phyloP scores from a whole-genome alignment of 2,329 filamentous ascomycete genomes.

The Dactylonectria macrodidyma region DNA sequence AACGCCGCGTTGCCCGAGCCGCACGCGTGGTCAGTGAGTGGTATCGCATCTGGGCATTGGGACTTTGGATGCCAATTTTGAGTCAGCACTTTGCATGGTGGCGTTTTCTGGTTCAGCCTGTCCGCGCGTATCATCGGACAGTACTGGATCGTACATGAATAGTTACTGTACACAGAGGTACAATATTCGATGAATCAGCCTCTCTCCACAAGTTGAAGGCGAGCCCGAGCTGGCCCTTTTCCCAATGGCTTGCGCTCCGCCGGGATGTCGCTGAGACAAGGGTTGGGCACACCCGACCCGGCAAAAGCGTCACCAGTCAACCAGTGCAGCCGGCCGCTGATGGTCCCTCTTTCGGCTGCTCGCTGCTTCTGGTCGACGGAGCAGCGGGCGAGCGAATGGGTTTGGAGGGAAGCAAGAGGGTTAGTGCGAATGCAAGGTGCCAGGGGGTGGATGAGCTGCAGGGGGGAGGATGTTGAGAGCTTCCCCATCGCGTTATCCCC shows the following conservation, averaged over 20 bases:
- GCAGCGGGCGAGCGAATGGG: neutral
- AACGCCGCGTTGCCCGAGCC: neutral
- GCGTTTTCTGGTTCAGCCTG: neutral
- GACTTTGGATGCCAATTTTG: neutral
- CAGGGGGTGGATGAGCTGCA: constrained; percentile 17
- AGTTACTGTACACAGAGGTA: neutral
- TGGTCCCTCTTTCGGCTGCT: neutral
- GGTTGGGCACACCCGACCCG: neutral
- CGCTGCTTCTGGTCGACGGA: neutral
- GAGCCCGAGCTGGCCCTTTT: neutral
- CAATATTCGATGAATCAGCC: neutral
- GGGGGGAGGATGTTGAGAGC: constrained; percentile 10
- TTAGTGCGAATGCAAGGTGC: neutral
- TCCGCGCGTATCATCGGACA: neutral
- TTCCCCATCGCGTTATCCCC: constrained; percentile 16
- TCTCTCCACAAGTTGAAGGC: neutral
- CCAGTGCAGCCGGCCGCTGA: neutral
- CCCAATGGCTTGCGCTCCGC: constrained; percentile 22
- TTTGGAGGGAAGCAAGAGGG: too few relatives aligned
- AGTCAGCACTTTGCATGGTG: neutral
- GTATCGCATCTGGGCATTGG: neutral
- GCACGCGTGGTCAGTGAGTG: neutral
- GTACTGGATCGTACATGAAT: neutral
- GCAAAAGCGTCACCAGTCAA: neutral
- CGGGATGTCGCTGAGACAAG: constrained; percentile 22